Evolutionary conservation across 257 asterid species (phyloP).

Genomic region (Lycium barbarum): DNA sequence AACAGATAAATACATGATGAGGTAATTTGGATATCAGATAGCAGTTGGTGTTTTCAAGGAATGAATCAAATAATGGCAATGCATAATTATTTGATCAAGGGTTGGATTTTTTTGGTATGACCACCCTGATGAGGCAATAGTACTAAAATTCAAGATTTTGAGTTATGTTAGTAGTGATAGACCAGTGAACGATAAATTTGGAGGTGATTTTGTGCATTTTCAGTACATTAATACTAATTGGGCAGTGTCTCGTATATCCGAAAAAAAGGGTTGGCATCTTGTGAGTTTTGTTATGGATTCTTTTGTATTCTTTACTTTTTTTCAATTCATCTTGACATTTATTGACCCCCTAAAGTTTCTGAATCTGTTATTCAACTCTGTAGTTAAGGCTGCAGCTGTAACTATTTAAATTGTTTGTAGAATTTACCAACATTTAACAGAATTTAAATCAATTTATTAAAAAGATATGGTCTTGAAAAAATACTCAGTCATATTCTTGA

Average conservation of each 20-base stretch:
- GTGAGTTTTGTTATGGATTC: not conserved
- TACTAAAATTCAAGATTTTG: constrained; percentile 8
- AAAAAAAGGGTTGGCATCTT: not conserved
- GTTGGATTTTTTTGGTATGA: not conserved
- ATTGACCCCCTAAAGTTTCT: not conserved
- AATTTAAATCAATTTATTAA: not conserved
- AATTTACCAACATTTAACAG: not conserved
- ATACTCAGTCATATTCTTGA: not conserved
- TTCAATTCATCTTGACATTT: not conserved
- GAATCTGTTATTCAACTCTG: not conserved
- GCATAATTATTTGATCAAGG: not conserved
- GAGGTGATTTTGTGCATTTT: constrained; percentile 1
- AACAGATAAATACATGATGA: not conserved
- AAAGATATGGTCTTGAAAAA: not conserved
- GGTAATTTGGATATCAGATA: constrained; percentile 20
- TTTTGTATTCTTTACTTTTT: not conserved
- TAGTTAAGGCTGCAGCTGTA: not conserved
- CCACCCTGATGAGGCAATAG: not conserved
- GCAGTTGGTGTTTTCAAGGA: constrained; percentile 9
- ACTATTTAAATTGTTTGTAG: not conserved
- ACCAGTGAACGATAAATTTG: not conserved
- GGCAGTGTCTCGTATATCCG: not conserved
- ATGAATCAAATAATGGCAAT: not conserved
- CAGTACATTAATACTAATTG: not conserved
- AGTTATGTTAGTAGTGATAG: not conserved